Percentiles rank a stretch among this genome's conserved stretches.
These are phyloP conservation scores for Truncatella angustata DNA, from an alignment of 2,329 filamentous ascomycete species.

Conservation along the genomic window DNA sequence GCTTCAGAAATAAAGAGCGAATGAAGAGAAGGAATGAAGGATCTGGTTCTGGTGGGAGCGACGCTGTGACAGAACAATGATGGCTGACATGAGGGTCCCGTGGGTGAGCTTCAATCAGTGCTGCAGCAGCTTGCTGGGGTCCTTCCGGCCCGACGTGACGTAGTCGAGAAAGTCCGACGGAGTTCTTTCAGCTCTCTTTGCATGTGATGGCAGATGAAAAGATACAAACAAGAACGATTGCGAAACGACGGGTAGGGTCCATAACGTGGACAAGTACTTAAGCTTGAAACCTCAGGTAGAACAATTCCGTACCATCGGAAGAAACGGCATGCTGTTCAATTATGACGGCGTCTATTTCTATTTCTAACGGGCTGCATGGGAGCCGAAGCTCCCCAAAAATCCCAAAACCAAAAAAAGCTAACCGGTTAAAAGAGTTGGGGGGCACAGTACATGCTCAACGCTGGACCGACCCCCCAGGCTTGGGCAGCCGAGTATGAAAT, in stretches of 20 bases:
- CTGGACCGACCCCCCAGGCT: neutral
- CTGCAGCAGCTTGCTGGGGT: neutral
- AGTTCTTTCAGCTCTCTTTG: neutral
- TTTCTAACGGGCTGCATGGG: neutral
- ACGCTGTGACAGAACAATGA: neutral
- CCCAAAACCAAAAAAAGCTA: too few species aligned
- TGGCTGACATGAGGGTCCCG: neutral
- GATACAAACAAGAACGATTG: too few species aligned
- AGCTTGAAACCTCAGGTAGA: neutral
- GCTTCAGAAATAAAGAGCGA: neutral
- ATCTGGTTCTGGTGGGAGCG: neutral
- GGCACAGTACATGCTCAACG: neutral
- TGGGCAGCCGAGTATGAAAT: neutral
- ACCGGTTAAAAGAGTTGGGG: neutral
- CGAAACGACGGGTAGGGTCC: too few species aligned
- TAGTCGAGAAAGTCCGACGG: conserved; percentile 6
- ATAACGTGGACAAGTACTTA: neutral
- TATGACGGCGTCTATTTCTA: neutral
- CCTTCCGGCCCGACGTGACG: conserved; percentile 5
- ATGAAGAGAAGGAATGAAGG: neutral
- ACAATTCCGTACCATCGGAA: too few species aligned
- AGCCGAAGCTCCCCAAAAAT: neutral
- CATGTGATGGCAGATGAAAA: too few species aligned
- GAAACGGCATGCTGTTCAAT: neutral
- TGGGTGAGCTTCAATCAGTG: neutral